Conservation (phyloP, 2,329 filamentous ascomycete species). For the Cytospora paraplurivora region DNA sequence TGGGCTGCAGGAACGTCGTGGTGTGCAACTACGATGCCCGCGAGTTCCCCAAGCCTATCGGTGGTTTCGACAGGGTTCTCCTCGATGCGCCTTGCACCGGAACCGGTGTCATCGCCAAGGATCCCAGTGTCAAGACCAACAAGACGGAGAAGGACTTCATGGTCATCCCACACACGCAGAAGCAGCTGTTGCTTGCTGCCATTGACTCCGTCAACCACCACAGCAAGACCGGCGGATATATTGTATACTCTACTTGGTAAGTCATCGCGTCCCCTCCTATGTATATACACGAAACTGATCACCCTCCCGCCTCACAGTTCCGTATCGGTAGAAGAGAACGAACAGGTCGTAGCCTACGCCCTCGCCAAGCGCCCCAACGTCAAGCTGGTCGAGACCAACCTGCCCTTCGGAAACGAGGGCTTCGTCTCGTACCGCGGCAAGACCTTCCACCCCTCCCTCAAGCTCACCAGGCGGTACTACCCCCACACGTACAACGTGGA, state of each 20-base stretch:
- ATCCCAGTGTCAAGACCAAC: slow-evolving; percentile 96
- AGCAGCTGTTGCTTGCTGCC: slow-evolving; percentile 87
- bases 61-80: slow-evolving; percentile 91
- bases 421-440: slow-evolving; percentile 92
- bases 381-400: slow-evolving; percentile 85
- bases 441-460: slow-evolving; percentile 83
- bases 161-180: slow-evolving; percentile 88
- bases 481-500: slow-evolving; percentile 94
- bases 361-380: slow-evolving; percentile 91
- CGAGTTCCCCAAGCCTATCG: slow-evolving; percentile 91
- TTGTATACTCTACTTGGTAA: slow-evolving; percentile 96
- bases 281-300: slow-evolving; percentile 32
- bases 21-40: slow-evolving; percentile 95
- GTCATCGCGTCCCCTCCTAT: slow-evolving; percentile 54
- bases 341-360: slow-evolving; percentile 91
- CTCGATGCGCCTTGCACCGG: slow-evolving; percentile 95
- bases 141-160: slow-evolving; percentile 96
- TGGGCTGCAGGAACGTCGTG: slow-evolving; percentile 90
- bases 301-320: slow-evolving; percentile 10
- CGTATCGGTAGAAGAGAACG: slow-evolving; percentile 53
- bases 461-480: slow-evolving; percentile 82
- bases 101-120: slow-evolving; percentile 96
- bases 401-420: slow-evolving; percentile 88
- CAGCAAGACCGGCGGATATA: slow-evolving; percentile 89
- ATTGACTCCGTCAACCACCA: slow-evolving; percentile 93